Percentiles rank a stretch among this genome's conserved stretches.
Conservation (phyloP, 2,329 filamentous ascomycete species). For the Xylaria sp. region DNA sequence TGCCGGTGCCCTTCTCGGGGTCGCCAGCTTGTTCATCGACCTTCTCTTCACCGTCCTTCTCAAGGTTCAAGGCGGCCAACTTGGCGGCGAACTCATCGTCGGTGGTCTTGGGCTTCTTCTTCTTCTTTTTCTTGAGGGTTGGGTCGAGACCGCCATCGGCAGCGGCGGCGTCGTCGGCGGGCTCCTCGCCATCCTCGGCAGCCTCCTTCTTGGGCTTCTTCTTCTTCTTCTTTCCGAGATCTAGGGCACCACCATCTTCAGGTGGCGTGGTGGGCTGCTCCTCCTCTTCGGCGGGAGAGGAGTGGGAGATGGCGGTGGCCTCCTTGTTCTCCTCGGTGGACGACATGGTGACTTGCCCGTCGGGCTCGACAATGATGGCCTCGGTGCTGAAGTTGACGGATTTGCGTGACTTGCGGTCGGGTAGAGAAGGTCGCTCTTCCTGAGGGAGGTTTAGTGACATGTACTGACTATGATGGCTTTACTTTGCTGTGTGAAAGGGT, state of each 20-base stretch:
- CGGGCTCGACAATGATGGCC: slow-evolving; percentile 83
- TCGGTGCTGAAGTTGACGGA: slow-evolving; percentile 93
- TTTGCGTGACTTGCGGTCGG: slow-evolving; percentile 79
- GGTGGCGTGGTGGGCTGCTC: slow-evolving; percentile 42
- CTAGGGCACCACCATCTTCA: slow-evolving; percentile 63
- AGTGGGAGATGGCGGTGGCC: slow-evolving; percentile 75
- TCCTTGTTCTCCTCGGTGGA: slow-evolving; percentile 77
- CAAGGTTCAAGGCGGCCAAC: slow-evolving; percentile 66
- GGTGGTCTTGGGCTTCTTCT: slow-evolving; percentile 50
- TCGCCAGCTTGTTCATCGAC: slow-evolving; percentile 71
- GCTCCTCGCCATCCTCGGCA: slow-evolving; percentile 55
- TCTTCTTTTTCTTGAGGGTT: slow-evolving; percentile 85
- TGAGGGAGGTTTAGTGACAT: slow-evolving; percentile 22
- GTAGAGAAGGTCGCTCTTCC: slow-evolving; percentile 38
- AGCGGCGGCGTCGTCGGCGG: slow-evolving; percentile 63
- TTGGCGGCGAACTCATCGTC: slow-evolving; percentile 63
- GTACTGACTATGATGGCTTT: not conserved
- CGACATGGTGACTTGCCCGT: slow-evolving; percentile 82
- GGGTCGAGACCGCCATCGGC: slow-evolving; percentile 63
- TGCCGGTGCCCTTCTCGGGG: slow-evolving; percentile 82
- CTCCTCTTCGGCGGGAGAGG: slow-evolving; percentile 44
- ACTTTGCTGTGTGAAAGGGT: not conserved
- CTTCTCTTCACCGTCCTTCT: slow-evolving; percentile 57
- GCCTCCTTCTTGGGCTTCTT: slow-evolving; percentile 60
- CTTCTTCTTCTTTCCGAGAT: slow-evolving; percentile 74